Percentiles rank a stretch among this genome's conserved stretches.
Conservation (phyloP, 805 yeast species). For the Hanseniaspora hatyaiensis region DNA sequence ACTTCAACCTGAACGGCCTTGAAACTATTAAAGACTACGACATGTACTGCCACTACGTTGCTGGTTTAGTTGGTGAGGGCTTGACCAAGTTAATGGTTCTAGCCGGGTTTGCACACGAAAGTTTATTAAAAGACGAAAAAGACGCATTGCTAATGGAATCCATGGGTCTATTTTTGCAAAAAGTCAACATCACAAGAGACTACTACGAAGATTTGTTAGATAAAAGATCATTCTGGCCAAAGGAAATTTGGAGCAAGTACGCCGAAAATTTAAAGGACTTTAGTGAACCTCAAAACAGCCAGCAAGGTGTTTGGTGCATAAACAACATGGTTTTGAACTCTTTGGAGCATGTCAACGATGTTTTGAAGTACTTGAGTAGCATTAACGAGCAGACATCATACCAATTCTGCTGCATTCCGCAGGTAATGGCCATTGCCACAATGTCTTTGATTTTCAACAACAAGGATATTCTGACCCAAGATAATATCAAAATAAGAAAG, state of each 20-base stretch:
- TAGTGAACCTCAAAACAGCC: slow-evolving; percentile 35
- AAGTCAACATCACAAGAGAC: slow-evolving; percentile 91
- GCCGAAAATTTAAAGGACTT: slow-evolving; percentile 54
- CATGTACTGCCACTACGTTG: slow-evolving; percentile 90
- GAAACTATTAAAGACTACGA: slow-evolving; percentile 71
- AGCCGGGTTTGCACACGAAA: slow-evolving; percentile 56
- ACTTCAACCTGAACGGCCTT: slow-evolving; percentile 70
- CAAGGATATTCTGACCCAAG: slow-evolving; percentile 48
- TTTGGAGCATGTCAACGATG: slow-evolving; percentile 64
- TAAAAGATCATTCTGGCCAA: slow-evolving; percentile 93
- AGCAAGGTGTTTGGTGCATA: slow-evolving; percentile 60
- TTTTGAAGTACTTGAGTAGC: slow-evolving; percentile 59
- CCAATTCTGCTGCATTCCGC: slow-evolving; percentile 94
- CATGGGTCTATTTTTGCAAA: slow-evolving; percentile 92
- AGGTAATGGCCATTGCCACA: slow-evolving; percentile 97
- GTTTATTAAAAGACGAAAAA: slow-evolving; percentile 40
- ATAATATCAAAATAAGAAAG: slow-evolving; percentile 79
- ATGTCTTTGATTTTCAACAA: slow-evolving; percentile 76
- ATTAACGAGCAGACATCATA: slow-evolving; percentile 73
- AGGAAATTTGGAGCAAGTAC: slow-evolving; percentile 81
- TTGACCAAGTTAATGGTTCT: slow-evolving; percentile 68
- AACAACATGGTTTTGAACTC: slow-evolving; percentile 73
- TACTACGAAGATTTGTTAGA: slow-evolving; percentile 83
- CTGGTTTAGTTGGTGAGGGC: slow-evolving; percentile 96
- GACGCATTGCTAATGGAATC: slow-evolving; percentile 47